phyloP scores from a whole-genome alignment of 495 filamentous ascomycete genomes.

The Cercophora newfieldiana region DNA sequence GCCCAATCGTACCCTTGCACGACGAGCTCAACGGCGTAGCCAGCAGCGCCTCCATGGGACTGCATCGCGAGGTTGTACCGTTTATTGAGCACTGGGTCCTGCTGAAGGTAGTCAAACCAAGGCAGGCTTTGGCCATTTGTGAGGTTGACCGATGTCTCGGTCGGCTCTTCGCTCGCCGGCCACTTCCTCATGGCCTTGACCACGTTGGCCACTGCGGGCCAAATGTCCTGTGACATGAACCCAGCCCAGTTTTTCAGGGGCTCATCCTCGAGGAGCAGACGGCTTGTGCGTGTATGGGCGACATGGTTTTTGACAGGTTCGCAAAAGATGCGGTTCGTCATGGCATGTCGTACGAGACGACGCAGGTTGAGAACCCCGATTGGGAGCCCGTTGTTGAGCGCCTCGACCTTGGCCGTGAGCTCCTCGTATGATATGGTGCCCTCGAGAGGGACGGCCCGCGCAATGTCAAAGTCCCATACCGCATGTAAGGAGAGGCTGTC shows the following conservation, averaged over 20 bases:
- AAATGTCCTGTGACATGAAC: constrained; percentile 41
- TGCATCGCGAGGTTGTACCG: constrained; percentile 32
- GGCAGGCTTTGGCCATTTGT: constrained; percentile 35
- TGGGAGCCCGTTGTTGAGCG: constrained; percentile 25
- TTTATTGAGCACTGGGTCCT: constrained; percentile 19
- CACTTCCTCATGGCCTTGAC: constrained; percentile 34
- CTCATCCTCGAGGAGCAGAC: constrained; percentile 36
- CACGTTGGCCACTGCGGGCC: constrained; percentile 27
- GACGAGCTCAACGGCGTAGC: constrained; percentile 20
- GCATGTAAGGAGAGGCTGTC: constrained; percentile 27
- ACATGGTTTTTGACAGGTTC: constrained; percentile 42
- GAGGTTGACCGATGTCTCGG: constrained; percentile 43
- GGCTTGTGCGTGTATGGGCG: constrained; percentile 37
- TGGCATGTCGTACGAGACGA: constrained; percentile 49
- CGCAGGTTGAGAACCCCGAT: constrained; percentile 28
- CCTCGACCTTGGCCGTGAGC: constrained; percentile 31
- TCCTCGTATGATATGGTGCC: constrained; percentile 39
- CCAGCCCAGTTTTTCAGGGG: constrained; percentile 41
- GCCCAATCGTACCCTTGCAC: constrained; percentile 32
- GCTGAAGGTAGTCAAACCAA: constrained; percentile 37
- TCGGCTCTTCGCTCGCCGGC: constrained; percentile 36
- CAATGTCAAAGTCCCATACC: constrained; percentile 32
- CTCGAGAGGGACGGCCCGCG: constrained; percentile 38
- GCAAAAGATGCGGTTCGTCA: constrained; percentile 51
- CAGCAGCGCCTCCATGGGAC: constrained; percentile 24